These are phyloP conservation scores for Yamadazyma atlantica DNA, from an alignment of 1,139 yeast species.

Conservation along the genomic window DNA sequence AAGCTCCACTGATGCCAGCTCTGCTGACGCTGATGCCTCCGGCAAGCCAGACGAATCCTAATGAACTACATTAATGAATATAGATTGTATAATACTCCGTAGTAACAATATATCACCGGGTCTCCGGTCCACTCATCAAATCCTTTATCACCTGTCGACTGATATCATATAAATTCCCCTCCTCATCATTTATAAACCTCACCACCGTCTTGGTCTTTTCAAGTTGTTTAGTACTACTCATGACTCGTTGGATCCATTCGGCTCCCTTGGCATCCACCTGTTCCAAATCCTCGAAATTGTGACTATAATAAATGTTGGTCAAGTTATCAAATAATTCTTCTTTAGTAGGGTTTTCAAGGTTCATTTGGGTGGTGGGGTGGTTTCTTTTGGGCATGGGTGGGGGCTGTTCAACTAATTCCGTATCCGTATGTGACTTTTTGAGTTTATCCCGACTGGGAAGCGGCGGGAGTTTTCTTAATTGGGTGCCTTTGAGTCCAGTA, in stretches of 20 bases:
- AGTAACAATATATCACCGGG: background rate
- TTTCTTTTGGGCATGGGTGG: constrained; percentile 21
- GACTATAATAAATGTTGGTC: constrained; percentile 25
- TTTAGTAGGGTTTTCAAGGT: constrained; percentile 11
- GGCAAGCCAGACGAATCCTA: too few relatives aligned
- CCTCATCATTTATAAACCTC: constrained; percentile 39
- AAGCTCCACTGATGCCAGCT: too few relatives aligned
- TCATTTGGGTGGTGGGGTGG: constrained; percentile 7
- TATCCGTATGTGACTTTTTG: constrained; percentile 11
- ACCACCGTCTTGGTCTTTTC: constrained; percentile 39
- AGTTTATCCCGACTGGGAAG: constrained; percentile 3
- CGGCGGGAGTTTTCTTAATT: constrained; percentile 11
- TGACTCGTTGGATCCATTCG: constrained; percentile 47
- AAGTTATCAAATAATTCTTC: constrained; percentile 19
- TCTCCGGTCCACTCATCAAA: constrained; percentile 4
- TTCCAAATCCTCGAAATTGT: constrained; percentile 33
- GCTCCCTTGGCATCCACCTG: constrained; percentile 49
- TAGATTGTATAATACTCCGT: too few relatives aligned
- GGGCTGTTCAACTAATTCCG: constrained; percentile 7
- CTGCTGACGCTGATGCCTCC: too few relatives aligned
- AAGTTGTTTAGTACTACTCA: constrained; percentile 34
- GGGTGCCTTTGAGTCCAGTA: constrained; percentile 25
- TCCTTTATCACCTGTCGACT: constrained; percentile 13
- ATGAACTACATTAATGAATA: background rate
- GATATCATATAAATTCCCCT: constrained; percentile 29